These are phyloP conservation scores for Aeminium ludgeri DNA, from an alignment of 495 filamentous ascomycete genomes.

Conservation along the genomic window DNA sequence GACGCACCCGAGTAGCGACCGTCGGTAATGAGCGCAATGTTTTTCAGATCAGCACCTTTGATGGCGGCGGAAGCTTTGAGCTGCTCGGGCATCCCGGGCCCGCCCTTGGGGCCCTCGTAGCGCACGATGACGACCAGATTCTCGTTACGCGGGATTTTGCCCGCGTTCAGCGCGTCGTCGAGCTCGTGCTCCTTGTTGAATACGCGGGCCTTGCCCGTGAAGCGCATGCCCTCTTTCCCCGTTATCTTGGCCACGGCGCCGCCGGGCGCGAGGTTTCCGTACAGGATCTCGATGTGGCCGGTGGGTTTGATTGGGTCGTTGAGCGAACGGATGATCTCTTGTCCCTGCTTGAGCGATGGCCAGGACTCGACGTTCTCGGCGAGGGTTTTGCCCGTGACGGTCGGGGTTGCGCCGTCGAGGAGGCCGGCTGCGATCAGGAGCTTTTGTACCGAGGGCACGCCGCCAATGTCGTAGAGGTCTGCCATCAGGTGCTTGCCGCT, in stretches of 20 bases:
- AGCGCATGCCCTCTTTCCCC: conserved; percentile 75
- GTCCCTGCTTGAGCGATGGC: conserved; percentile 63
- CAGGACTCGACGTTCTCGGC: conserved; percentile 72
- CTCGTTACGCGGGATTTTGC: conserved; percentile 54
- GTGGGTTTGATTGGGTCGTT: conserved; percentile 71
- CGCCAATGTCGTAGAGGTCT: conserved; percentile 86
- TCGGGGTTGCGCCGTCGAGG: conserved; percentile 68
- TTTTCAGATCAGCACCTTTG: conserved; percentile 79
- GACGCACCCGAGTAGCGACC: conserved; percentile 79
- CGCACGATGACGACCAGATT: conserved; percentile 88
- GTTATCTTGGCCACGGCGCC: conserved; percentile 97
- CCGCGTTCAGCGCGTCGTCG: conserved; percentile 53
- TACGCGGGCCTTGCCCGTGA: conserved; percentile 70
- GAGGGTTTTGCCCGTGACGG: conserved; percentile 84
- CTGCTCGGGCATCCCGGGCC: conserved; percentile 98
- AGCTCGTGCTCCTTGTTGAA: conserved; percentile 80
- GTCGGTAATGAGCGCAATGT: conserved; percentile 86
- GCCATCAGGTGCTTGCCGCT: conserved; percentile 83
- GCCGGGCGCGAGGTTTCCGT: conserved; percentile 78
- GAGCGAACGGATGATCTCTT: conserved; percentile 71
- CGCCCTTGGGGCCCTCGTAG: conserved; percentile 90
- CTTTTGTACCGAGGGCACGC: conserved; percentile 82
- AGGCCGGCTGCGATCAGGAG: conserved; percentile 67
- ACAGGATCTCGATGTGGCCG: conserved; percentile 79
- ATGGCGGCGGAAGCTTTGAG: conserved; percentile 75